Evolutionary conservation across 345 rosid species (phyloP).

Genomic region (Eucalyptus marginata): DNA sequence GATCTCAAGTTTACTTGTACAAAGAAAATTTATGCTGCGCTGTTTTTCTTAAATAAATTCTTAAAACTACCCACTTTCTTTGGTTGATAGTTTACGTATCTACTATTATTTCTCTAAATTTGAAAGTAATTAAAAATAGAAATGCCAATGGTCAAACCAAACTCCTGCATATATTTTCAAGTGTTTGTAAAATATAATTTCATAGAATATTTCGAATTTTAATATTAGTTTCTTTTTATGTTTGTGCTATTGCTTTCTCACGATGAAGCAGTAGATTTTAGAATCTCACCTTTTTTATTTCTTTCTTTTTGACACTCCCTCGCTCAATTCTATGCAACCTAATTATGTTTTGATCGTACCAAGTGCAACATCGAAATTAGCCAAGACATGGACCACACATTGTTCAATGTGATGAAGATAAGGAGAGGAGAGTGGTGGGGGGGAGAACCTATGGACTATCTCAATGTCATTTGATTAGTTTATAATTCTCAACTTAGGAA

Average conservation of each 20-base stretch:
- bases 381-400: neutral
- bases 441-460: neutral
- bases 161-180: neutral
- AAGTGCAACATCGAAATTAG: neutral
- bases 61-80: neutral
- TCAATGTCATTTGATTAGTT: neutral
- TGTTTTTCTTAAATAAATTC: neutral
- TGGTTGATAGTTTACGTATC: fast-evolving
- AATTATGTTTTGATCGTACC: neutral
- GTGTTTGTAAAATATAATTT: neutral
- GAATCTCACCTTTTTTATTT: neutral
- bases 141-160: neutral
- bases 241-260: neutral
- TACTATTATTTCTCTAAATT: neutral
- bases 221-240: neutral
- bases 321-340: neutral
- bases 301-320: neutral
- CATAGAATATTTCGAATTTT: neutral
- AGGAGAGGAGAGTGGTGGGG: neutral
- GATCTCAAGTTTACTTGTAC: neutral
- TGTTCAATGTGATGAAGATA: neutral
- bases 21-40: neutral
- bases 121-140: neutral
- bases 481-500: neutral
- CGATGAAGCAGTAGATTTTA: neutral